Base-by-base conservation (phyloP, 2,329 filamentous ascomycete genomes). In the Iodosphaeria phyllophila region DNA sequence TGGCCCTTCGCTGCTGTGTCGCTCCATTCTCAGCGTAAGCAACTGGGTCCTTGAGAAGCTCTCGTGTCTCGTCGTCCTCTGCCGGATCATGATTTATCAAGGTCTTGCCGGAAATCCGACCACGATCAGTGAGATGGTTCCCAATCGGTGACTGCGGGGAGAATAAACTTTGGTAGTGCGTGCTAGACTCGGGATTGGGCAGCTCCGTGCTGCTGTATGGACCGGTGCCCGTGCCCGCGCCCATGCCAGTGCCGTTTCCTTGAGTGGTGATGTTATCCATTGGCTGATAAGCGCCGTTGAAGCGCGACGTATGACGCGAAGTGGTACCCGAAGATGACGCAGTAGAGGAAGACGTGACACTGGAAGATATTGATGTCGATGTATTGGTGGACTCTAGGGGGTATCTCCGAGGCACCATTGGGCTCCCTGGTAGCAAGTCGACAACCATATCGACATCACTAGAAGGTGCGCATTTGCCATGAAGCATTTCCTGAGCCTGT, bases 91-190 rank as follows among this genome's bases (percentile, higher is more conserved):
- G 67, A 34, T 66, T 74, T 46, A 83, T 83, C 25, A 82, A 54
- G 3, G 69, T 65, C 47, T 80, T 82, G 36, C 76, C 73, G 3
- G 67, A 64, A 18, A 66, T 56, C 28, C 67, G 59, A 10, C 56
- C 50, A 24, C 61, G 57, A 30, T 73, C 70, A n/a, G 56, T 55
- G n/a, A 75, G 56, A 26, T 74, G 66, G 40, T 72, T 75, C 20
- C 68, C 71, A 27, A 80, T 72, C 2, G 75, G 75, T 5, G 75
- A 80, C 35, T 76, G 74, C 1, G 74, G 68, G 8, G 73, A 75
- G 48, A 80, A 83, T 14, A 79, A 50, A 31, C 56, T 69, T 34
- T 72, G 66, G 35, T 68, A 68, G 30, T 59, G 54, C 10, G 52
- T 44, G 41, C 46, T 60, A 4, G 54, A 50, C 16, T 71, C 68